Evolutionary conservation across 2,329 filamentous ascomycete genomes (phyloP).

Genomic region (Ophiostoma tasmaniense): DNA sequence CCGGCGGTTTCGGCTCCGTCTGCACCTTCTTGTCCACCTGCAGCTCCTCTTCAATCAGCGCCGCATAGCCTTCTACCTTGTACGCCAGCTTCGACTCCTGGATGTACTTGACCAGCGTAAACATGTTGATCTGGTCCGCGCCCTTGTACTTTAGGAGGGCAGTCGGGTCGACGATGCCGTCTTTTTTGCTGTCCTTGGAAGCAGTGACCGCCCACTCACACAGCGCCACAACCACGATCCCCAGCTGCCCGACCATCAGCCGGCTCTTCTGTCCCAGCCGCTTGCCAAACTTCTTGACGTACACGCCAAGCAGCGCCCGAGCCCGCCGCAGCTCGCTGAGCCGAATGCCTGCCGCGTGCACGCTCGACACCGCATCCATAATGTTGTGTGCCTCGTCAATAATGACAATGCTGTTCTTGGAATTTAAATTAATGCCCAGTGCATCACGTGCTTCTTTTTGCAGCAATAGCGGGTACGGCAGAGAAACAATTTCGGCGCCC

Average conservation of each 20-base stretch:
- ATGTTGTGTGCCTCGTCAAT: conserved; percentile 97
- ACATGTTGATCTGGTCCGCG: conserved; percentile 90
- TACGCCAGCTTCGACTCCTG: conserved; percentile 87
- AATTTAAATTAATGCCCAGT: conserved; percentile 71
- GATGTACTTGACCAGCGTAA: conserved; percentile 78
- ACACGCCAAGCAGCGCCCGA: conserved; percentile 66
- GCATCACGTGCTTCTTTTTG: conserved; percentile 84
- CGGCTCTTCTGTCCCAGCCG: conserved; percentile 84
- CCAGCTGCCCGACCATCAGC: conserved; percentile 81
- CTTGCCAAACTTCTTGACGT: conserved; percentile 81
- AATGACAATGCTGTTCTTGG: conserved; percentile 68
- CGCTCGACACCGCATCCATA: conserved; percentile 85
- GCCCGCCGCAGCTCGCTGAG: conserved; percentile 65
- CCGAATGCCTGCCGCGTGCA: conserved; percentile 71
- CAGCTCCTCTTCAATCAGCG: conserved; percentile 40
- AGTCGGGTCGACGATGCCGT: conserved; percentile 59
- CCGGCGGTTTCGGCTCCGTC: conserved; percentile 28
- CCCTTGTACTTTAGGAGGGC: conserved; percentile 73
- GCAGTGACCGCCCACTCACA: conserved; percentile 55
- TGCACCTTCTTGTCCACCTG: too few species aligned
- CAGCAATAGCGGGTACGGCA: conserved; percentile 84
- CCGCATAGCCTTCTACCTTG: conserved; percentile 85
- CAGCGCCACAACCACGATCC: conserved; percentile 73
- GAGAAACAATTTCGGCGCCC: conserved; percentile 77
- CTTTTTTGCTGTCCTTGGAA: conserved; percentile 13